Conservation (phyloP, 768 basidiomycete species). For the Amanita polypyramis region DNA sequence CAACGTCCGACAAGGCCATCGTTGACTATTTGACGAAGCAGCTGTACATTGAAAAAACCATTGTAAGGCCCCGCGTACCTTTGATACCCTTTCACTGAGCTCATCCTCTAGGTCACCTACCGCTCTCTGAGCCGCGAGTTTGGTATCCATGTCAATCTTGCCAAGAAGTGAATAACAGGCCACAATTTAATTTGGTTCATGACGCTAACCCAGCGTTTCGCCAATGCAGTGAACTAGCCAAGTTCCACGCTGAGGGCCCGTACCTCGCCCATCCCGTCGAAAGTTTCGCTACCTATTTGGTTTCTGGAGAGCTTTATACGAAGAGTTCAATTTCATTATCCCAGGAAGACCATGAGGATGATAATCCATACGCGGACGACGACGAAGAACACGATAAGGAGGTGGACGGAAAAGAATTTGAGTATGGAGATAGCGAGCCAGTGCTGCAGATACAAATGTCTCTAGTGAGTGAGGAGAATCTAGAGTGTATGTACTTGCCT, state of each 20-base stretch:
- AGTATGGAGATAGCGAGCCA: slow-evolving; percentile 25
- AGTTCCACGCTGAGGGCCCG: slow-evolving; percentile 39
- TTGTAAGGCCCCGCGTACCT: slow-evolving; percentile 21
- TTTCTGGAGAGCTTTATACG: slow-evolving; percentile 42
- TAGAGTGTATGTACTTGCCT: slow-evolving; percentile 42
- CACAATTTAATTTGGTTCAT: background rate
- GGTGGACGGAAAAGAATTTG: slow-evolving; percentile 11
- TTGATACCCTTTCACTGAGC: background rate
- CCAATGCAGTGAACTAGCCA: slow-evolving; percentile 46
- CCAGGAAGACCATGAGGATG: slow-evolving; percentile 17
- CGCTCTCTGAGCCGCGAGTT: slow-evolving; percentile 65
- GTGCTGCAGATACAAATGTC: slow-evolving; percentile 39
- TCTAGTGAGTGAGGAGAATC: slow-evolving; percentile 50
- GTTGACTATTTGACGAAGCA: slow-evolving; percentile 41
- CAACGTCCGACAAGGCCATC: slow-evolving; percentile 32
- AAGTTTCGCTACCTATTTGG: slow-evolving; percentile 57
- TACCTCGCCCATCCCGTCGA: slow-evolving; percentile 25
- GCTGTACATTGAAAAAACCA: slow-evolving; percentile 37
- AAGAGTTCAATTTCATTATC: slow-evolving; percentile 9
- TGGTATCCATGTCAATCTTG: slow-evolving; percentile 62
- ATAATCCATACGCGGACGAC: slow-evolving; percentile 18
- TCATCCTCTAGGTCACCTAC: slow-evolving; percentile 58
- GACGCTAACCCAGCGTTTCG: background rate
- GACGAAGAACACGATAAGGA: slow-evolving; percentile 3
- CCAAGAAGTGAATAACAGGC: slow-evolving; percentile 51